A percentile compares a stretch with the other conserved stretches of the same genome.
Conservation (phyloP, 805 yeast genomes). For the Cyberlindnera mrakii region DNA sequence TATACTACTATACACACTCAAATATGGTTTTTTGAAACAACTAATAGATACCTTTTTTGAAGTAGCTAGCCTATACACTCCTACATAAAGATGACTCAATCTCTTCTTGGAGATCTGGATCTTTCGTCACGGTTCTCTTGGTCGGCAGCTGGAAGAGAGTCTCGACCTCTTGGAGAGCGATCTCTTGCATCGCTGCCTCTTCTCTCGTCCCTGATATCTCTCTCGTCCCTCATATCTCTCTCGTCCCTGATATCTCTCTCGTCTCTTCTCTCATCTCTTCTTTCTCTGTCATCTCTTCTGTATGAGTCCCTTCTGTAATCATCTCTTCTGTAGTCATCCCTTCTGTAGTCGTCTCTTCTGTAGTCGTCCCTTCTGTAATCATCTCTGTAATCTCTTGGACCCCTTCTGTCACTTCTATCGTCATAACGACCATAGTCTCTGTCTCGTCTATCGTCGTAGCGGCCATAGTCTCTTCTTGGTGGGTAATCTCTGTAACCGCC, state of each 20-base stretch:
- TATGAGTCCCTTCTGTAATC: conserved; percentile 15
- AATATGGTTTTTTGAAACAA: too few species aligned
- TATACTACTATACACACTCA: too few species aligned
- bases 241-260: conserved; percentile 3
- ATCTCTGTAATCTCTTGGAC: conserved; percentile 10
- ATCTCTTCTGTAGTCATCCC: conserved; percentile 13
- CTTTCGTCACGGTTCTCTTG: conserved; percentile 5
- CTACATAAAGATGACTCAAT: conserved; percentile 1
- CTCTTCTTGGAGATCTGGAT: conserved; percentile 28
- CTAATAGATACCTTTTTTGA: too few species aligned
- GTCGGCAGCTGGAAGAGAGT: conserved; percentile 10
- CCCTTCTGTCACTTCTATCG: conserved; percentile 16
- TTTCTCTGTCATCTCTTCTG: conserved; percentile 10
- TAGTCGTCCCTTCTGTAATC: conserved; percentile 12
- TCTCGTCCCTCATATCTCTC: conserved; percentile 5
- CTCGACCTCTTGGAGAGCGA: conserved; percentile 10
- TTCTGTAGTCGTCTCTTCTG: conserved; percentile 10
- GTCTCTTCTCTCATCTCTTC: conserved; percentile 8
- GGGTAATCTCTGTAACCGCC: conserved; percentile 16
- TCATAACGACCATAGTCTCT: conserved; percentile 3
- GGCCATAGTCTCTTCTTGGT: conserved; percentile 15
- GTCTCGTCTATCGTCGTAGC: conserved; percentile 10
- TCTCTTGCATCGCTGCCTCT: conserved; percentile 7
- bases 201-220: conserved; percentile 9
- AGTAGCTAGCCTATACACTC: too few species aligned